Evolutionary conservation across 805 yeast species (phyloP), one percentile per base, ranked within the genome.

Genomic region (Yarrowia osloensis): DNA sequence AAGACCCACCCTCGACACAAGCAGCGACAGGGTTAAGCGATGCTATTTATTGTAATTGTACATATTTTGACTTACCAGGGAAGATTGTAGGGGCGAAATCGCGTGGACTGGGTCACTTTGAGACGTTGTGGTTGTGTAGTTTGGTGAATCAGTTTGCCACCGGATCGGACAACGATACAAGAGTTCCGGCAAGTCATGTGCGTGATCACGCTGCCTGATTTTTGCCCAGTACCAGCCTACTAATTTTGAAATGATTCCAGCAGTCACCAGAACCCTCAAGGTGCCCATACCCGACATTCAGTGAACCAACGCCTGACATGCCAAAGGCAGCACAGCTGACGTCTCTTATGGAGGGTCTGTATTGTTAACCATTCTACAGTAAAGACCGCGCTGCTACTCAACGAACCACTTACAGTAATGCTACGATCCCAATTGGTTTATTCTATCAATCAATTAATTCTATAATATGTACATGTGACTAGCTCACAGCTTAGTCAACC

Each of bases 1-100:
- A 95, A 93, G 77, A 82, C 95, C 57, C 91, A 93, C 76, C 91
- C 92, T 70, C 91, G 91, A 76, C 98, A 93, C 79, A 93, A 93
- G 79, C 98, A 93, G 79, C 90, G 97, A 78, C 97, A 91, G 71
- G 80, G 80, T 40, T 78, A 68, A 66, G n/a, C 15, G 61, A 54
- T 37, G 54, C 61, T 31, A 52, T 52, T 39, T 68, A 19, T 50
- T 54, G 57, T 50, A 67, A 26, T 42, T 54, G 68, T 55, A 49
- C 42, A 47, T 31, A 65, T 33, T 35, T 44, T 57, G 65, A 40
- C 26, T 57, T 57, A 40, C 1, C 57, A 22, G 17, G 26, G 8
- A 19, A 5, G 11, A 4, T n/a, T 50, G 40, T 50, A 33, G 57
- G 21, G 15, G 46, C 46, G 24, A 9, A 12, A 40, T 19, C 5